These are phyloP conservation scores for Aspergillus tubingensis DNA, from an alignment of 2,329 filamentous ascomycete species.

Conservation along the genomic window DNA sequence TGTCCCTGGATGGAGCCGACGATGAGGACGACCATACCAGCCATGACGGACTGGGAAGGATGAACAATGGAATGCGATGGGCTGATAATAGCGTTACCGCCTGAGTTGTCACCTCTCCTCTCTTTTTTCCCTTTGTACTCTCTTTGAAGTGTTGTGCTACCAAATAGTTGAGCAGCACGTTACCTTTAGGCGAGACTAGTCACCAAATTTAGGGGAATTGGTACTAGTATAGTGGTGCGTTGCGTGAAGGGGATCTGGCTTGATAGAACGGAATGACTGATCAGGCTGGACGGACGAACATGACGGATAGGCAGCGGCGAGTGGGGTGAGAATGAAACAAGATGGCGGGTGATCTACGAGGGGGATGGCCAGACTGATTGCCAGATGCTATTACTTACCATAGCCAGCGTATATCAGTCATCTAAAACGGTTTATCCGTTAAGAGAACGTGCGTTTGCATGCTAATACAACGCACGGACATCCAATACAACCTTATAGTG, in stretches of 20 bases:
- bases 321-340: too few relatives aligned
- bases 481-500: not conserved
- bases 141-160: not conserved
- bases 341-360: not conserved
- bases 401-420: not conserved
- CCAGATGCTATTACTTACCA: not conserved
- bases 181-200: not conserved
- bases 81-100: conserved; percentile 19
- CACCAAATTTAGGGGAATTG: too few relatives aligned
- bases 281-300: too few relatives aligned
- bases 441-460: too few relatives aligned
- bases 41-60: conserved; percentile 13
- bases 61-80: conserved; percentile 19
- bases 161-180: not conserved
- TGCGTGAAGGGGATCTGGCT: too few relatives aligned
- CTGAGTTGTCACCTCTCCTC: not conserved
- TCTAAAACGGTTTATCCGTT: too few relatives aligned
- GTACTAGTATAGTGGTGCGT: too few relatives aligned
- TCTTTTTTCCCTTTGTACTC: not conserved
- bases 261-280: too few relatives aligned
- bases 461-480: not conserved
- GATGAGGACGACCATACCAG: conserved; percentile 33
- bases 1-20: conserved; percentile 54
- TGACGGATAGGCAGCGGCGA: too few relatives aligned
- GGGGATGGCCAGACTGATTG: not conserved